phyloP scores from a whole-genome alignment of 176 grass and related monocot species.

The Ensete ventricosum region DNA sequence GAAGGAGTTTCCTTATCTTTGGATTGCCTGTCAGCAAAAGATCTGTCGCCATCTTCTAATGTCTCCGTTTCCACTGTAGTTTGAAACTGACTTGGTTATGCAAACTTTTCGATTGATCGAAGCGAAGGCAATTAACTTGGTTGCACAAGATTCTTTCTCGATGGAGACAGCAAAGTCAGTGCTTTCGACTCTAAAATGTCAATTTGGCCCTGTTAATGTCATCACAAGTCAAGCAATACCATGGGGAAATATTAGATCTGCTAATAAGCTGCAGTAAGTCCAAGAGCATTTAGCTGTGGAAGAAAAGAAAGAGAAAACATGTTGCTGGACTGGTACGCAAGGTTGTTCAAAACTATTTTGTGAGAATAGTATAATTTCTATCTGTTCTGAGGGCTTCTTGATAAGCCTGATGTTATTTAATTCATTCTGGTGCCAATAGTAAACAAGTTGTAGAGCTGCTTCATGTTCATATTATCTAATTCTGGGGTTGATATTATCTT shows the following conservation, averaged over 20 bases:
- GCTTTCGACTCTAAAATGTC: conserved; percentile 36
- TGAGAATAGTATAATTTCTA: background rate
- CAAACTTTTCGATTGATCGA: conserved; percentile 31
- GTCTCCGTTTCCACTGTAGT: background rate
- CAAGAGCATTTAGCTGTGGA: conserved; percentile 81
- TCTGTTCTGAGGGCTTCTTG: background rate
- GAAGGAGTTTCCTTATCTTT: conserved; percentile 14
- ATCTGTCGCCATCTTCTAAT: background rate
- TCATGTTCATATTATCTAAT: background rate
- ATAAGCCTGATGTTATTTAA: conserved; percentile 3
- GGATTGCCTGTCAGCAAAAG: conserved; percentile 4
- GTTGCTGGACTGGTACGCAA: conserved; percentile 49
- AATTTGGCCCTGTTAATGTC: conserved; percentile 48
- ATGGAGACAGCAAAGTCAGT: conserved; percentile 58
- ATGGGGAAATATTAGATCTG: conserved; percentile 60
- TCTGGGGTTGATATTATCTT: conserved; percentile 19
- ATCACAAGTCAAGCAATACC: conserved; percentile 25
- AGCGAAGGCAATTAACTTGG: conserved; percentile 34
- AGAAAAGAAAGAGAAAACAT: conserved; percentile 64
- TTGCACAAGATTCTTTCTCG: conserved; percentile 47
- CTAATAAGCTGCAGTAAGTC: conserved; percentile 74
- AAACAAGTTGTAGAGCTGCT: background rate
- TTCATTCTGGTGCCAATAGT: background rate
- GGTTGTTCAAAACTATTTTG: conserved; percentile 23
- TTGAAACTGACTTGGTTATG: conserved; percentile 5